Evolutionary conservation across 148 eudicot genomes (phyloP), one percentile per base, ranked within the genome.

Genomic region (Rhododendron griersonianum): DNA sequence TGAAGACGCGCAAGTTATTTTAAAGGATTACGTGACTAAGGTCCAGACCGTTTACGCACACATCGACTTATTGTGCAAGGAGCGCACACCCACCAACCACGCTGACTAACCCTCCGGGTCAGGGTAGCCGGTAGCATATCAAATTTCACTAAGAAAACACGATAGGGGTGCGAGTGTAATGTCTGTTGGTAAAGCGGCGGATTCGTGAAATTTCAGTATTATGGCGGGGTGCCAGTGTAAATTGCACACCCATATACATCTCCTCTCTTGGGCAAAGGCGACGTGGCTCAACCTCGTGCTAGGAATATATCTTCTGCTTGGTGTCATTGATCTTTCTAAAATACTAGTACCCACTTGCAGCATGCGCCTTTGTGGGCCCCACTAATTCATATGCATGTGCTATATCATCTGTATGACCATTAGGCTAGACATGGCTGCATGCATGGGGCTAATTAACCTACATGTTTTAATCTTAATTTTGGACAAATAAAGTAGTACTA

Each of bases 271-370:
- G 75, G 30, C 30, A 16, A 10, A 35, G 16, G 30, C 50, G 41
- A 82, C 84, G 73, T 82, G 84, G 84, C 84, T 39, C 74, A 39
- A 21, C 33, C 48, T 59, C 84, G 74, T 82, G 75, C 74, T 39
- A 61, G 74, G 84, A 82, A 59, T 82, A 82, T 82, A 59, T 82
- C 74, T 82, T 59, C 75, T 61, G 25, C 23, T 11, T 55, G 11
- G 69, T 8, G n/a, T 6, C 65, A 9, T 6, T 35, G 69, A 57
- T 53, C 28, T 55, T 33, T 37, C 83, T 39, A 39, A 39, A 4
- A 39, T 39, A 39, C 35, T 35, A 35, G 1, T 6, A 15, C 21
- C 61, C 82, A 80, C 82, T 48, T 80, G 82, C 82, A 53, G 45
- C 65, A 14, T 23, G 28, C 9, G 30, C 28, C 4, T 35, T 19